Evolutionary conservation across 1,139 yeast species (phyloP).

Genomic region (Arxiozyma telluris): DNA sequence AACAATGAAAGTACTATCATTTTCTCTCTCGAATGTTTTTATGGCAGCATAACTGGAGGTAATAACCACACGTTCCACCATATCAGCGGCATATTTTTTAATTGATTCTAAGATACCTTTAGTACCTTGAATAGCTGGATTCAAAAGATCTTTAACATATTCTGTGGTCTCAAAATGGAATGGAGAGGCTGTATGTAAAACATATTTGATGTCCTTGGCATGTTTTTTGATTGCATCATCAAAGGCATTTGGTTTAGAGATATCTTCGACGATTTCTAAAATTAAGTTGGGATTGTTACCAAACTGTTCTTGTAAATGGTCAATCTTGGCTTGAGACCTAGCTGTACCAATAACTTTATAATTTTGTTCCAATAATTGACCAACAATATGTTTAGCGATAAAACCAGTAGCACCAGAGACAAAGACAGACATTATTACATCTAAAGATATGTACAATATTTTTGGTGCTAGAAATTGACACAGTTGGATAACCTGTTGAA

Average conservation of each 20-base stretch:
- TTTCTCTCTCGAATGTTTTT: constrained; percentile 40
- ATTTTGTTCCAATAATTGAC: no score
- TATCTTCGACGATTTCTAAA: constrained; percentile 46
- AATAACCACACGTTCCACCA: constrained; percentile 38
- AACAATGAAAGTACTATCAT: constrained; percentile 55
- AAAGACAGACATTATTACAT: no score
- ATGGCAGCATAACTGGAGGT: constrained; percentile 46
- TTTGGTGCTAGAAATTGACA: no score
- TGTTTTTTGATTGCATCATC: constrained; percentile 40
- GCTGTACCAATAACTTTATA: no score
- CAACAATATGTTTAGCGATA: no score
- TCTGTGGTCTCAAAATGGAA: constrained; percentile 33
- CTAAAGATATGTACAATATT: no score
- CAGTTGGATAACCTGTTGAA: no score
- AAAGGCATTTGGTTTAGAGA: constrained; percentile 42
- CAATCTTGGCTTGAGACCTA: no score
- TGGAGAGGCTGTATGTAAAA: constrained; percentile 43
- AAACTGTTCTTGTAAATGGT: constrained; percentile 2
- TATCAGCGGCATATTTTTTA: constrained; percentile 38
- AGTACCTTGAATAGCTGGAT: constrained; percentile 48
- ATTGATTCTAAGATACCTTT: constrained; percentile 37
- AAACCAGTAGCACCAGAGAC: no score
- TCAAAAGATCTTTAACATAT: constrained; percentile 35
- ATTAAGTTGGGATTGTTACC: constrained; percentile 32
- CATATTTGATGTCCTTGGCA: constrained; percentile 28